Evolutionary conservation across 495 filamentous ascomycete species (phyloP), one percentile per base, ranked within the genome.

Genomic region (Penicillium psychrofluorescens): DNA sequence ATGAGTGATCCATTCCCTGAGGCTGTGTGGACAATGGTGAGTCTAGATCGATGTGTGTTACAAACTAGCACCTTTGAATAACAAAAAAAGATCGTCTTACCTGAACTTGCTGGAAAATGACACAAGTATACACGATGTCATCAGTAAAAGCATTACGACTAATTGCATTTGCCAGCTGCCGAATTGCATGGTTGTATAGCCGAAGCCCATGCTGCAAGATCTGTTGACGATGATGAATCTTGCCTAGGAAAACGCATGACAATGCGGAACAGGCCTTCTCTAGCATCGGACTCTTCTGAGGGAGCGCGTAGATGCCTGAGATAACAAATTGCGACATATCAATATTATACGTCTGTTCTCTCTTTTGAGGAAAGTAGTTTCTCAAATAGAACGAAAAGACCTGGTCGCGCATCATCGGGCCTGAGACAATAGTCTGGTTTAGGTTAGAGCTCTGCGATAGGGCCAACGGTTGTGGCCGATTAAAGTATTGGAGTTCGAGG

Each of bases 161-260:
- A 15, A 44, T 14, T 13, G 34, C 34, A 16, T 36, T 37, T 11
- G 34, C 36, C 41, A 44, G 28, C 7, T 37, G 14, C 28, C 10
- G 11, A 10, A 44, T 44, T 14, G 41, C 41, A 16, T 44, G 16
- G 12, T 44, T 44, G 22, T 44, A 44, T 35, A 44, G 41, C 28
- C 22, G 9, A 44, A 44, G 2, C 27, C 41, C 41, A 31, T 44
- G 35, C 34, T 30, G 41, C 27, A 44, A 34, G 2, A 38, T 27
- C 33, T 11, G 41, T 13, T 44, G 12, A 37, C 37, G 16, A 29
- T 28, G 11, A 27, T 44, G 34, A 16, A 36, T 15, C 41, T 44
- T 44, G 34, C 41, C 41, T 14, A 44, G 32, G 27, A 44, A 44
- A n/a, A 44, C 28, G 34, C 34, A 44, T 44, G 41, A 44, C 14